Evolutionary conservation across 257 asterid species (phyloP).

Genomic region (Coffea eugenioides): DNA sequence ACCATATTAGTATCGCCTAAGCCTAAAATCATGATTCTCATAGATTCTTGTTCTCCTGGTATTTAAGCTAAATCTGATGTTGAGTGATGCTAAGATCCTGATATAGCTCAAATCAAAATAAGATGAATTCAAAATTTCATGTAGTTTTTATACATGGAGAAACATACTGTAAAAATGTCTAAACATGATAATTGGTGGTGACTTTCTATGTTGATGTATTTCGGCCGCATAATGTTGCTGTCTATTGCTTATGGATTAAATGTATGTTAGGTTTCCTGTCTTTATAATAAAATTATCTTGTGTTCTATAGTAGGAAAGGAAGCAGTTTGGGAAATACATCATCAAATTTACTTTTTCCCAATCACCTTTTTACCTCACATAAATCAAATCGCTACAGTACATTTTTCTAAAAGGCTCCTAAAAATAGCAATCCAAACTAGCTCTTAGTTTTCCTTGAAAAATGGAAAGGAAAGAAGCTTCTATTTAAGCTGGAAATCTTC

Average conservation of each 20-base stretch:
- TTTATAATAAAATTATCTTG: not conserved
- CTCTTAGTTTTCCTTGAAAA: not conserved
- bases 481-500: not conserved
- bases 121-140: not conserved
- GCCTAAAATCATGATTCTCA: not conserved
- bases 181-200: not conserved
- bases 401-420: no score
- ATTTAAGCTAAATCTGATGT: not conserved
- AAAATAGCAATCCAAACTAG: no score
- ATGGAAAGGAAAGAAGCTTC: not conserved
- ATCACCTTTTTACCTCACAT: no score
- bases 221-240: not conserved
- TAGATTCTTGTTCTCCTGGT: not conserved
- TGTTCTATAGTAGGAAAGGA: no score
- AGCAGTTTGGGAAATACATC: no score
- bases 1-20: not conserved
- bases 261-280: not conserved
- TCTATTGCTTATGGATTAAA: not conserved
- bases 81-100: not conserved
- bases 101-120: not conserved
- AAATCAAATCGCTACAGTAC: no score
- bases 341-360: not conserved
- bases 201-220: not conserved
- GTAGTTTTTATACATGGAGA: not conserved
- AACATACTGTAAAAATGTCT: not conserved